Base-by-base conservation (phyloP, 2,329 filamentous ascomycete species). In the Lomentospora prolificans region DNA sequence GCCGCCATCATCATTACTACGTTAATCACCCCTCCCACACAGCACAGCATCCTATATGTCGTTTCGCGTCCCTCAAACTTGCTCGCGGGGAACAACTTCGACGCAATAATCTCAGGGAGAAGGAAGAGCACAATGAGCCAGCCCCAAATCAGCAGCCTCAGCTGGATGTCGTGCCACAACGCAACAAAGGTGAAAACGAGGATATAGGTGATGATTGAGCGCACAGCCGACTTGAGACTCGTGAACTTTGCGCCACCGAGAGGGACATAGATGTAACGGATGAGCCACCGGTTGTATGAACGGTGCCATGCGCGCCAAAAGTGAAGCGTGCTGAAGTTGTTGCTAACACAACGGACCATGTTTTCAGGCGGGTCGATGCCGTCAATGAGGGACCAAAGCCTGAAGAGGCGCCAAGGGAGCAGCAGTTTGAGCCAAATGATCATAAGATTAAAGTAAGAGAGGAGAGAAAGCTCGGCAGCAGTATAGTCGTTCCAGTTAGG, bases 271-370 rank as follows among this genome's bases (percentile, higher is more conserved):
- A 99, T 83, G 72, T 99, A 99, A 24, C 94, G 85, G 53, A 97
- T 79, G 57, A 94, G 80, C 90, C 91, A 99, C 61, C 90, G 86
- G 72, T 97, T 97, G 76, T 89, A 97, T 60, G 84, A 90, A 54
- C 91, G 85, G 71, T 99, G 94, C 95, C 95, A 99, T 30, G 84
- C 85, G 59, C 94, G 88, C 94, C 94, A 99, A 73, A 99, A 99
- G 19, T 86, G 85, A 41, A 91, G 79, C 0, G 90, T 87, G 60
- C 87, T 91, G 74, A 91, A 96, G 69, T 97, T 97, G 74, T 99
- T 84, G 65, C 85, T 91, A 72, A 96, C 90, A 71, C 95, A 99
- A 62, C 94, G 88, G 55, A 96, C 82, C 90, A 99, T 96, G 73
- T 99, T 99, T 72, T 99, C 94, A 0, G 94, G 92, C 0, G 94